phyloP scores from a whole-genome alignment of 352 stramenopile species.

The Pythium inflatum region DNA sequence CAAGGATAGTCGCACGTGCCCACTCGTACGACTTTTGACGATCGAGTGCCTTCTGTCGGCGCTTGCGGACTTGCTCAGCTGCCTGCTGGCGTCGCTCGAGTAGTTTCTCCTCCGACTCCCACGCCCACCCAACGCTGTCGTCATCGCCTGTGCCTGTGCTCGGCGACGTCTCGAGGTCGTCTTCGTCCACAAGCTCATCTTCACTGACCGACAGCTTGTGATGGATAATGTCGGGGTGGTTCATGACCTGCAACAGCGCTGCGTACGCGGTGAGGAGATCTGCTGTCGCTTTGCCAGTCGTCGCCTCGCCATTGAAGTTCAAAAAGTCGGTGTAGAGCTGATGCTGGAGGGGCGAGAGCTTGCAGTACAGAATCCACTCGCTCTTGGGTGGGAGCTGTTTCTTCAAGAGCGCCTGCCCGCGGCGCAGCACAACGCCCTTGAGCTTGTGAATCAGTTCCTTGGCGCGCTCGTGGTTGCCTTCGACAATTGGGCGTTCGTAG shows the following conservation, averaged over 20 bases:
- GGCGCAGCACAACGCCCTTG: slow-evolving; percentile 70
- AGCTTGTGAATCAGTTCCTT: slow-evolving; percentile 73
- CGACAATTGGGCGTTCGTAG: slow-evolving; percentile 84
- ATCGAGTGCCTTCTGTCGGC: slow-evolving; percentile 66
- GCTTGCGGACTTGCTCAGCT: slow-evolving; percentile 50
- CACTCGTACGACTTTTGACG: slow-evolving; percentile 71
- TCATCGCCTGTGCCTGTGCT: not conserved
- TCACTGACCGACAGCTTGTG: slow-evolving; percentile 56
- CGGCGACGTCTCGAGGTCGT: slow-evolving; percentile 37
- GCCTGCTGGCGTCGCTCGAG: slow-evolving; percentile 56
- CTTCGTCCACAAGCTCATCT: slow-evolving; percentile 37
- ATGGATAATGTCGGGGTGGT: slow-evolving; percentile 89
- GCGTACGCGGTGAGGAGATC: slow-evolving; percentile 83
- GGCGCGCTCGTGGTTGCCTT: slow-evolving; percentile 60
- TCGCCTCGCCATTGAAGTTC: slow-evolving; percentile 49
- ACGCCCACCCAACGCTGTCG: slow-evolving; percentile 50
- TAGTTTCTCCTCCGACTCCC: slow-evolving; percentile 69
- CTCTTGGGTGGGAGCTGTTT: slow-evolving; percentile 80
- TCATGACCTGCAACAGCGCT: slow-evolving; percentile 84
- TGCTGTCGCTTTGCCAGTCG: slow-evolving; percentile 40
- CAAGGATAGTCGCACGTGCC: slow-evolving; percentile 55
- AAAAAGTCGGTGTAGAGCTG: slow-evolving; percentile 82
- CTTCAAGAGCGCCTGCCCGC: slow-evolving; percentile 64
- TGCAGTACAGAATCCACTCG: slow-evolving; percentile 89
- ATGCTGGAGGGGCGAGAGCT: slow-evolving; percentile 79